Evolutionary conservation across 2,329 filamentous ascomycete genomes (phyloP), one percentile per base, ranked within the genome.

Genomic region (Paecilomyces variotii): DNA sequence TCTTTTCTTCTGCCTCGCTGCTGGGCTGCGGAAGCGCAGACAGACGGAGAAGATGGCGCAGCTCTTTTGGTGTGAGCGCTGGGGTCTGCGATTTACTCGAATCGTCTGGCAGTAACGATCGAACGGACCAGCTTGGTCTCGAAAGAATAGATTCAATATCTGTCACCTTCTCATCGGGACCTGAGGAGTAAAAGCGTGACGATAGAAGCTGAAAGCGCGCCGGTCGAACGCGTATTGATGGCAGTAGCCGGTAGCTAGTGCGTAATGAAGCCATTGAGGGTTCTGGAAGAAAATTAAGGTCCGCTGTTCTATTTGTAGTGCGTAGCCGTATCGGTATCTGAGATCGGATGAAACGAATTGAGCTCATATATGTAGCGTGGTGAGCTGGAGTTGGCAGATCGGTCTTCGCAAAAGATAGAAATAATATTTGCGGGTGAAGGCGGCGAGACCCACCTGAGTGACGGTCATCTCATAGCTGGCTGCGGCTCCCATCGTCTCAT

Each of bases 1-100:
- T 75, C 0, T 78, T 67, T 71, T 96, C 88, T 65, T 91, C 87
- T 56, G 79, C 79, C 1, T 77, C 63, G 1, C 80, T 80, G 19
- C 80, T 75, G 0, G 93, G 91, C 1, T 82, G 81, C 0, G 93
- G 91, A 0, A 99, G 86, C 12, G 93, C 92, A 3, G 92, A 96
- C 45, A 97, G 86, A 19, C 90, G 89, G 35, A 97, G 86, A 9
- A 97, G 85, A 72, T 97, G 93, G 65, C 84, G 85, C 0, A 97
- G 82, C 71, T 91, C 86, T 52, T 84, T 71, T 0, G 85, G 78
- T 0, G 87, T 86, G 61, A 95, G 79, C 69, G 66, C 69, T 57
- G 63, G 66, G 2, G 60, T 66, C 19, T 52, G 72, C 35, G 35
- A 62, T 51, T 57, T 72, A 58, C 56, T 72, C 53, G 56, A 67